Evolutionary conservation across 768 basidiomycete genomes (phyloP).

Genomic region (Pulveroboletus sp.): DNA sequence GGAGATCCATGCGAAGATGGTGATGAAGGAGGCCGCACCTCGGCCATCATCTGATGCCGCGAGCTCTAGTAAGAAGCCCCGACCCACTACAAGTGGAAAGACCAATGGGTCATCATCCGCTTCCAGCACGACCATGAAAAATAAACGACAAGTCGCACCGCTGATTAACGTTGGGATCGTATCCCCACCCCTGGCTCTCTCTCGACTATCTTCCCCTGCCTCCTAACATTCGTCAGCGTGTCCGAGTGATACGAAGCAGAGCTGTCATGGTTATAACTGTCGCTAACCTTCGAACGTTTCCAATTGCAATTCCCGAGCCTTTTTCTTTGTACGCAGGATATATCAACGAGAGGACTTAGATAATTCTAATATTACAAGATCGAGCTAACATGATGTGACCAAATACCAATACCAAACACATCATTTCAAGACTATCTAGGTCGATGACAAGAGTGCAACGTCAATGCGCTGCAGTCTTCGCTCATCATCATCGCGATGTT

Average conservation of each 20-base stretch:
- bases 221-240: conserved; percentile 21
- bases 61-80: conserved; percentile 53
- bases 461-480: neutral
- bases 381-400: conserved; percentile 4
- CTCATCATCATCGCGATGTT: conserved; percentile 27
- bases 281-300: conserved; percentile 21
- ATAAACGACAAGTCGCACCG: conserved; percentile 61
- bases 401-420: conserved; percentile 2
- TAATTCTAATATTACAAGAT: conserved; percentile 22
- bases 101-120: conserved; percentile 48
- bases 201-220: conserved; percentile 16
- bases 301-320: conserved; percentile 14
- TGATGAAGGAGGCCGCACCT: conserved; percentile 77
- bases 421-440: conserved; percentile 7
- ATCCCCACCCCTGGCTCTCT: conserved; percentile 19
- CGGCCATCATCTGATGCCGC: conserved; percentile 46
- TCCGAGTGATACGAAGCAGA: conserved; percentile 22
- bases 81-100: conserved; percentile 45
- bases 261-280: conserved; percentile 26
- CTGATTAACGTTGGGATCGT: conserved; percentile 31
- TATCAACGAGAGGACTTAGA: conserved; percentile 4
- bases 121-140: conserved; percentile 40
- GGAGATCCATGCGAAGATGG: conserved; percentile 96
- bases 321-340: conserved; percentile 12
- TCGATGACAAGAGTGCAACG: conserved; percentile 6